These are phyloP conservation scores for Berkeleyomyces rouxiae DNA, from an alignment of 2,329 filamentous ascomycete species.

Conservation along the genomic window DNA sequence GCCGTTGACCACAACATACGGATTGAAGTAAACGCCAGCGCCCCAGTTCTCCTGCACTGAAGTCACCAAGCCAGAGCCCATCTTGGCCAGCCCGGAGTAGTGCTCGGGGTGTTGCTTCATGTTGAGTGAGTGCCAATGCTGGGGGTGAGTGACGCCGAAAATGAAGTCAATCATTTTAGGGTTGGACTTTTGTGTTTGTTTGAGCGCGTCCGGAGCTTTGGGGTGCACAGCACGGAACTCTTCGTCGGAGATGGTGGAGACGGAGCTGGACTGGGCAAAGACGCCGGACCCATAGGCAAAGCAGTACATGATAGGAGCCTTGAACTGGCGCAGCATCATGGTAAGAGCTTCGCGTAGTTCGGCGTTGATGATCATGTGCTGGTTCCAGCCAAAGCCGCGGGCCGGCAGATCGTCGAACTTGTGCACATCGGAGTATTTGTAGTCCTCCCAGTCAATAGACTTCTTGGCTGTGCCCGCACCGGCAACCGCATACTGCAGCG, in stretches of 20 bases:
- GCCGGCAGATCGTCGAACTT: slow-evolving; percentile 30
- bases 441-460: slow-evolving; percentile 27
- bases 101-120: slow-evolving; percentile 76
- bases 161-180: slow-evolving; percentile 99
- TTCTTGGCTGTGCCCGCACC: not conserved
- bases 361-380: slow-evolving; percentile 88
- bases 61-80: slow-evolving; percentile 75
- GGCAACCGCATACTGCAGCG: slow-evolving; percentile 5
- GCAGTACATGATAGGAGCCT: slow-evolving; percentile 84
- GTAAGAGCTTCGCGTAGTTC: slow-evolving; percentile 87
- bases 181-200: slow-evolving; percentile 69
- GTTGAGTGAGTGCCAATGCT: slow-evolving; percentile 96
- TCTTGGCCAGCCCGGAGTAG: slow-evolving; percentile 68
- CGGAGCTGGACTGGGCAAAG: slow-evolving; percentile 56
- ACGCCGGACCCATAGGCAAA: slow-evolving; percentile 97
- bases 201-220: slow-evolving; percentile 61
- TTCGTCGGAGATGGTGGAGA: slow-evolving; percentile 36
- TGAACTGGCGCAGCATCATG: slow-evolving; percentile 77
- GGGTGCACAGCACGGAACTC: slow-evolving; percentile 56
- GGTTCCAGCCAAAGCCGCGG: slow-evolving; percentile 71
- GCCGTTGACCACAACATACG: slow-evolving; percentile 85
- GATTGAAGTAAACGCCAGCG: slow-evolving; percentile 94
- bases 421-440: slow-evolving; percentile 25
- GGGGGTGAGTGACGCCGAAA: slow-evolving; percentile 81
- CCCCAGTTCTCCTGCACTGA: slow-evolving; percentile 75